Percentiles rank a stretch among this genome's conserved stretches.
Evolutionary conservation across 495 filamentous ascomycete genomes (phyloP).

Genomic region (Hyaloscypha variabilis): DNA sequence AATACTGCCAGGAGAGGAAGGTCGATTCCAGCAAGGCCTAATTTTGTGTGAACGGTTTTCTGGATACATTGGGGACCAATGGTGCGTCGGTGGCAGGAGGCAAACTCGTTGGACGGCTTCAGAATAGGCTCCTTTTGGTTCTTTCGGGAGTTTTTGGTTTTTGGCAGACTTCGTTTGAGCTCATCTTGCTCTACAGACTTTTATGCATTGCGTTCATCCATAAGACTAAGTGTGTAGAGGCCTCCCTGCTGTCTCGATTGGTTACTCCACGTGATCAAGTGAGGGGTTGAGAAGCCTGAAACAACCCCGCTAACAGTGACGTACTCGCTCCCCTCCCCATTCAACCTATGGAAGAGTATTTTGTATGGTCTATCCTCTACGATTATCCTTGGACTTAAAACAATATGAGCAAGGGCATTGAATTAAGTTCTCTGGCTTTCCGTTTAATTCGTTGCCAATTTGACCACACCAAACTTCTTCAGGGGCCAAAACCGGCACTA

Average conservation of each 20-base stretch:
- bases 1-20: slow-evolving; percentile 75
- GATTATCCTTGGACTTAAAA: too few species aligned
- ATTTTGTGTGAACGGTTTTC: neutral
- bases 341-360: too few species aligned
- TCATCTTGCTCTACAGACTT: neutral
- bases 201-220: neutral
- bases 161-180: neutral
- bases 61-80: neutral
- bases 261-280: too few species aligned
- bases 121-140: neutral
- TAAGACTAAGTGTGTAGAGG: neutral
- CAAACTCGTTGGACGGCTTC: neutral
- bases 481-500: too few species aligned
- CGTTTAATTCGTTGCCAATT: too few species aligned
- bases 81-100: neutral
- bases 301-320: neutral
- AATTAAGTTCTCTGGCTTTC: too few species aligned
- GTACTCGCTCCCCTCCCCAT: neutral
- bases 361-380: too few species aligned
- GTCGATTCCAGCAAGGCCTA: slow-evolving; percentile 34
- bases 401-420: too few species aligned
- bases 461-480: too few species aligned
- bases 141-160: too few species aligned
- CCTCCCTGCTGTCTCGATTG: too few species aligned
- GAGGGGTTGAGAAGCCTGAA: neutral